Evolutionary conservation across 2,329 filamentous ascomycete species (phyloP).

Genomic region (Tympanopsis confertula): DNA sequence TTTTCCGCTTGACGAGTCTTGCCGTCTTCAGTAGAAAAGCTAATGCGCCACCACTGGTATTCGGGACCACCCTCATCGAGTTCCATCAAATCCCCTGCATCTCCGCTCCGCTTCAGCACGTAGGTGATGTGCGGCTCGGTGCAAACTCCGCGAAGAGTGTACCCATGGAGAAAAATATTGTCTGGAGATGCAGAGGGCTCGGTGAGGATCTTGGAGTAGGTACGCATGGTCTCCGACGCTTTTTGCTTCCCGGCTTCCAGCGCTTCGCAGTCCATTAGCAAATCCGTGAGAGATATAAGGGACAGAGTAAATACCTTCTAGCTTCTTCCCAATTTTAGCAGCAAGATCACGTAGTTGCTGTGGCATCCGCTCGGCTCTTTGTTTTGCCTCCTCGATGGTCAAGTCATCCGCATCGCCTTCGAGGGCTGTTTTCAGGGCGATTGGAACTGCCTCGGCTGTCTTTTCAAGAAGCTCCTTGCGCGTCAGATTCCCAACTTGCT

Average conservation of each 20-base stretch:
- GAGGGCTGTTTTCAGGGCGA: no score
- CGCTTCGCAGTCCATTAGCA: conserved; percentile 9
- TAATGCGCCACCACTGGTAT: conserved; percentile 44
- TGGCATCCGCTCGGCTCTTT: no score
- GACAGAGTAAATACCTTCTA: conserved; percentile 16
- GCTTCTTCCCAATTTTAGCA: conserved; percentile 21
- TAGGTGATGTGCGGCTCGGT: conserved; percentile 46
- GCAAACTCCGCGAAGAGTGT: conserved; percentile 44
- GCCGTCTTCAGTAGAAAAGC: conserved; percentile 29
- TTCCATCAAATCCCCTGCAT: conserved; percentile 16
- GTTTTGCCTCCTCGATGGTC: no score
- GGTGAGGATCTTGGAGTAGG: conserved; percentile 31
- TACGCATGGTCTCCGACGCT: conserved; percentile 23
- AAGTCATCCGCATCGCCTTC: no score
- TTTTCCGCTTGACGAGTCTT: conserved; percentile 18
- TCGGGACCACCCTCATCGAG: conserved; percentile 11
- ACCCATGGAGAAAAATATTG: conserved; percentile 29
- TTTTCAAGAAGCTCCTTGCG: no score
- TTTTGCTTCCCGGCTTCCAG: conserved; percentile 27
- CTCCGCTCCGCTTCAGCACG: conserved; percentile 23
- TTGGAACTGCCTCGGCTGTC: no score
- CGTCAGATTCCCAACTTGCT: no score
- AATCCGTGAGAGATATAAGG: not conserved
- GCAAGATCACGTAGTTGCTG: no score
- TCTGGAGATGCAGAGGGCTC: conserved; percentile 24